Percentiles rank a stretch among this genome's conserved stretches.
Conservation (phyloP, 2,329 filamentous ascomycete genomes). For the Claviceps spartinae region DNA sequence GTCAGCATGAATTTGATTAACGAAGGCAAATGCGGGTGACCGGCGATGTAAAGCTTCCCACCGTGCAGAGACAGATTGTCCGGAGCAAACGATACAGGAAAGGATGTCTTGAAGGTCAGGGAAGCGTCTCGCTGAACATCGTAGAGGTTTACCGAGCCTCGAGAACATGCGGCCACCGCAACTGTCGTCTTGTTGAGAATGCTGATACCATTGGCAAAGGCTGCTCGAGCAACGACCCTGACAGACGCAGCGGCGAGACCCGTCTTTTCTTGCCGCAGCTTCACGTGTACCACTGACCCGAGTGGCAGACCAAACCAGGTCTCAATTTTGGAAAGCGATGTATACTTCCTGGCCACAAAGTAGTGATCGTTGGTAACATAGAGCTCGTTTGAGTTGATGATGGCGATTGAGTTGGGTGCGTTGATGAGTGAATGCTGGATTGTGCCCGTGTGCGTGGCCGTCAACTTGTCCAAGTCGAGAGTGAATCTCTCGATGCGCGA, state of each 20-base stretch:
- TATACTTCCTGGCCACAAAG: slow-evolving; percentile 15
- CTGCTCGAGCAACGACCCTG: slow-evolving; percentile 18
- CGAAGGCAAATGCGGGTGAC: slow-evolving; percentile 23
- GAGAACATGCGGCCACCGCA: slow-evolving; percentile 23
- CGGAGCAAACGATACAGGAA: slow-evolving; percentile 20
- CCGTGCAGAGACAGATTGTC: slow-evolving; percentile 25
- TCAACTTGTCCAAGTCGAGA: slow-evolving; percentile 19
- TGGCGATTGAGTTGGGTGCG: slow-evolving; percentile 25
- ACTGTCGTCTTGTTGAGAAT: slow-evolving; percentile 24
- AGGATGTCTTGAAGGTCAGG: slow-evolving; percentile 1
- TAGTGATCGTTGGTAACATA: slow-evolving; percentile 29
- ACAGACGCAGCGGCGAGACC: slow-evolving; percentile 4
- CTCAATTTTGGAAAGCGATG: slow-evolving; percentile 18
- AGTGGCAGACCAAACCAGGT: slow-evolving; percentile 19
- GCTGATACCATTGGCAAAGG: slow-evolving; percentile 29
- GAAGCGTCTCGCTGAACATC: slow-evolving; percentile 5
- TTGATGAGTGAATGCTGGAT: slow-evolving; percentile 25
- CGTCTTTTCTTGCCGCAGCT: slow-evolving; percentile 3
- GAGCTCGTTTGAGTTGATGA: slow-evolving; percentile 22
- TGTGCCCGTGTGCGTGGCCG: slow-evolving; percentile 22
- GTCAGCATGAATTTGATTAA: slow-evolving; percentile 18
- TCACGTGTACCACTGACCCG: slow-evolving; percentile 24
- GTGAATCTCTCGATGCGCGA: slow-evolving; percentile 26
- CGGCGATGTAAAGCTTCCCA: slow-evolving; percentile 23
- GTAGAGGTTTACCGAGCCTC: slow-evolving; percentile 18